Evolutionary conservation across 768 basidiomycete genomes (phyloP).

Genomic region (Tylopilus sp.): DNA sequence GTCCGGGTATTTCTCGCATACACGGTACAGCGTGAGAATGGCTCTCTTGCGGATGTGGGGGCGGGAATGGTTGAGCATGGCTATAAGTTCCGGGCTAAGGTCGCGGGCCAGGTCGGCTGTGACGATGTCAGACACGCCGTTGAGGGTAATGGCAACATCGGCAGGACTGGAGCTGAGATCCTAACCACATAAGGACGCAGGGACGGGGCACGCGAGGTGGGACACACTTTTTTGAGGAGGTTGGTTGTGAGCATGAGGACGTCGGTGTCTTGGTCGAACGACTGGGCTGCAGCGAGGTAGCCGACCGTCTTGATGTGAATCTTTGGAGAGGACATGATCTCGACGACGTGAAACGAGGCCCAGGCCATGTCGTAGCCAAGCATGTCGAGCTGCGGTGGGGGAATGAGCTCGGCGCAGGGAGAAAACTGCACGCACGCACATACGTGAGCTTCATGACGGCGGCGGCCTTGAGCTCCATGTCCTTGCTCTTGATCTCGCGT

Average conservation of each 20-base stretch:
- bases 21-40: conserved; percentile 76
- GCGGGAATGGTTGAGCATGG: conserved; percentile 87
- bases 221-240: conserved; percentile 82
- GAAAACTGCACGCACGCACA: conserved; percentile 49
- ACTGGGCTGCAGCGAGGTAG: conserved; percentile 89
- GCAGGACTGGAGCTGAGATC: conserved; percentile 75
- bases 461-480: conserved; percentile 95
- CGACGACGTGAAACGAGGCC: conserved; percentile 96
- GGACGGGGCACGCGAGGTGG: neutral
- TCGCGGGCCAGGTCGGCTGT: conserved; percentile 90
- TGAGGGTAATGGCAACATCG: conserved; percentile 73
- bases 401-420: conserved; percentile 8
- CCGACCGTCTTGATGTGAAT: conserved; percentile 93
- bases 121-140: conserved; percentile 80
- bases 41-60: conserved; percentile 89
- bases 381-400: conserved; percentile 81
- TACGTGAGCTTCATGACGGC: conserved; percentile 96
- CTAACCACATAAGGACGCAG: conserved; percentile 38
- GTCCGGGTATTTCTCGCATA: conserved; percentile 81
- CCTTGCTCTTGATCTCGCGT: conserved; percentile 85
- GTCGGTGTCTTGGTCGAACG: conserved; percentile 92
- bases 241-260: conserved; percentile 98
- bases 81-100: conserved; percentile 77
- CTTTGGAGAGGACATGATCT: conserved; percentile 94
- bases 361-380: conserved; percentile 91